phyloP scores from a whole-genome alignment of 2,329 filamentous ascomycete genomes.

The Pezicula neosporulosa region DNA sequence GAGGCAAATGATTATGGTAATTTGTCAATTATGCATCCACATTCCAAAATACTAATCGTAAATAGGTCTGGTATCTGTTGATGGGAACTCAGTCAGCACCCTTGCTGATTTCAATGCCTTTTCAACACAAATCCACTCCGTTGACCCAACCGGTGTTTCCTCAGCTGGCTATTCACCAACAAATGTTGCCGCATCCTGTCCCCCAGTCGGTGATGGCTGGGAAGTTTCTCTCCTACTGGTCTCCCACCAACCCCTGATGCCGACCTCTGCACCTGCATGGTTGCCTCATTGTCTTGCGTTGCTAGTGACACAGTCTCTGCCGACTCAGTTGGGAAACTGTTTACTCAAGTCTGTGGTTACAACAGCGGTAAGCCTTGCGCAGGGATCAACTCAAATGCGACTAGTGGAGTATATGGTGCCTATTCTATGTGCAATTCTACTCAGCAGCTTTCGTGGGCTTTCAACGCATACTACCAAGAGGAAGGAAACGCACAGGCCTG shows the following conservation, averaged over 20 bases:
- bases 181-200: slow-evolving; percentile 22
- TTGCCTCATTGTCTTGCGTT: slow-evolving; percentile 64
- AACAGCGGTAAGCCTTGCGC: slow-evolving; percentile 32
- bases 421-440: slow-evolving; percentile 71
- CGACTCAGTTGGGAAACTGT: slow-evolving; percentile 63
- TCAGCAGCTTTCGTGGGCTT: slow-evolving; percentile 68
- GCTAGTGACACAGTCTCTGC: slow-evolving; percentile 53
- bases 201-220: slow-evolving; percentile 19
- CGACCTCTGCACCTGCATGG: slow-evolving; percentile 81
- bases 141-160: slow-evolving; percentile 53
- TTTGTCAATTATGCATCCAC: slow-evolving; percentile 34
- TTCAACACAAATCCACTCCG: slow-evolving; percentile 34
- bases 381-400: slow-evolving; percentile 44
- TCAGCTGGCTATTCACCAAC: slow-evolving; percentile 63
- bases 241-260: slow-evolving; percentile 84
- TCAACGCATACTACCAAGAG: slow-evolving; percentile 56
- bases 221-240: slow-evolving; percentile 49
- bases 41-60: neutral
- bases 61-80: slow-evolving; percentile 21
- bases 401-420: slow-evolving; percentile 65
- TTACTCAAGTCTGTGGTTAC: slow-evolving; percentile 46
- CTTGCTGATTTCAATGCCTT: slow-evolving; percentile 66
- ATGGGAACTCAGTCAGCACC: slow-evolving; percentile 58
- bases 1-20: slow-evolving; percentile 86
- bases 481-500: slow-evolving; percentile 49